Percentiles rank a stretch among this genome's conserved stretches.
Conservation (phyloP, 2,329 filamentous ascomycete species). For the Colletotrichum abscissum region DNA sequence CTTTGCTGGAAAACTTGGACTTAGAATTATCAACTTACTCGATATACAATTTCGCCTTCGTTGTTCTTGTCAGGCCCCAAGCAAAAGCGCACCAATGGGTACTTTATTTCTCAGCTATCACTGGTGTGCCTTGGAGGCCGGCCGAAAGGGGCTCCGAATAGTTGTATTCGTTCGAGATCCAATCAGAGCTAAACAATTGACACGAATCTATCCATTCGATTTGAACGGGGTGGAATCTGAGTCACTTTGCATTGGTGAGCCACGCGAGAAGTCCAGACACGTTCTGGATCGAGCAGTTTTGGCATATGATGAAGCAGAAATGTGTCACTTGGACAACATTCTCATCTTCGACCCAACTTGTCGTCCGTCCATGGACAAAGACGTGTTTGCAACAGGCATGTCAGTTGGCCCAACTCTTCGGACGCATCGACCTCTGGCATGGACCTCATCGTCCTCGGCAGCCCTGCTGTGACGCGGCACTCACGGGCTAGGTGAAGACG, state of each 20-base stretch:
- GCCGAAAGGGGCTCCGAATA: neutral
- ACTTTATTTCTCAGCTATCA: neutral
- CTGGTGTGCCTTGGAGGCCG: neutral
- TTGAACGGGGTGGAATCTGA: neutral
- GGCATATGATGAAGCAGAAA: neutral
- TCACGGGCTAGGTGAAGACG: neutral
- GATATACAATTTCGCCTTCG: neutral
- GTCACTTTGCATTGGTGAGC: neutral
- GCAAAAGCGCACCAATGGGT: neutral
- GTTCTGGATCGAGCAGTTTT: neutral
- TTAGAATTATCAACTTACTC: neutral
- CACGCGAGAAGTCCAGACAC: neutral
- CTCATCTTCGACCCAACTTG: neutral
- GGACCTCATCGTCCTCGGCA: neutral
- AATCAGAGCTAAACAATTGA: neutral
- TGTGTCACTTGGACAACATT: neutral
- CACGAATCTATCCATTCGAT: neutral
- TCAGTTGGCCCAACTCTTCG: neutral
- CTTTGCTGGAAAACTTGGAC: too few species aligned
- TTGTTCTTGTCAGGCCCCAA: neutral
- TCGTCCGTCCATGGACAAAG: neutral
- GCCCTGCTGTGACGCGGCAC: conserved; percentile 23
- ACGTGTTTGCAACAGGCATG: neutral
- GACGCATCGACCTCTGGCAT: conserved; percentile 9
- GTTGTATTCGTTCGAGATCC: neutral